phyloP scores from a whole-genome alignment of 768 basidiomycete species.

The Mycena filopes region DNA sequence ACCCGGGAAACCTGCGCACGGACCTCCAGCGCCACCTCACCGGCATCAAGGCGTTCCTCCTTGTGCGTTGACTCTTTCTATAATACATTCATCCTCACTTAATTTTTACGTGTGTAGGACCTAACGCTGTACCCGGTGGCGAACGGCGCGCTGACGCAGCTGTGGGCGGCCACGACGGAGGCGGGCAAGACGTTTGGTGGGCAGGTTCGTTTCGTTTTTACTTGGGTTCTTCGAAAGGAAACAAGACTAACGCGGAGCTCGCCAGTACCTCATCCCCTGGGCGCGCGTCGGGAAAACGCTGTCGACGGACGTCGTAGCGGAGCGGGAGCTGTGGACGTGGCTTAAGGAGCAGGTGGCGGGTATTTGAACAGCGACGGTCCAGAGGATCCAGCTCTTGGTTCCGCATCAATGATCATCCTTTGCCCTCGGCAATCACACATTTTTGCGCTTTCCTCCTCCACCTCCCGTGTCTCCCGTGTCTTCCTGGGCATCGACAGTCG shows the following conservation, averaged over 20 bases:
- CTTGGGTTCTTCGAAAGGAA: neutral
- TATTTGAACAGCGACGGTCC: too few species aligned
- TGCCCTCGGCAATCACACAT: too few species aligned
- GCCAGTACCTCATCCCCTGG: conserved; percentile 56
- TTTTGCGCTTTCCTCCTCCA: too few species aligned
- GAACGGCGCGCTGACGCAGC: conserved; percentile 58
- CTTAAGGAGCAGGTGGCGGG: conserved; percentile 53
- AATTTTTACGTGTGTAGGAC: neutral
- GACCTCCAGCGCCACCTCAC: conserved; percentile 23
- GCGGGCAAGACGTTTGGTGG: conserved; percentile 55
- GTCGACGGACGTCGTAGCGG: conserved; percentile 43
- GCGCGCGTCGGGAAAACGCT: conserved; percentile 45
- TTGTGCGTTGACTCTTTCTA: conserved; percentile 1
- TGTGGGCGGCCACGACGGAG: conserved; percentile 59
- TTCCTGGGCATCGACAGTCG: too few species aligned
- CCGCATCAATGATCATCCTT: too few species aligned
- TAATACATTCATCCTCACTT: neutral
- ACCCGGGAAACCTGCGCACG: conserved; percentile 48
- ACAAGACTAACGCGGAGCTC: neutral
- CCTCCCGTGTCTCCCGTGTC: too few species aligned
- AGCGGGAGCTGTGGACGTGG: conserved; percentile 53
- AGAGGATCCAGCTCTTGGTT: too few species aligned
- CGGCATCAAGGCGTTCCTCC: neutral
- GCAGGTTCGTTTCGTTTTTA: conserved; percentile 46
- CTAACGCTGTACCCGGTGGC: conserved; percentile 41